Evolutionary conservation across 768 basidiomycete species (phyloP), one percentile per base, ranked within the genome.

Genomic region (Lanmaoa rubissima): DNA sequence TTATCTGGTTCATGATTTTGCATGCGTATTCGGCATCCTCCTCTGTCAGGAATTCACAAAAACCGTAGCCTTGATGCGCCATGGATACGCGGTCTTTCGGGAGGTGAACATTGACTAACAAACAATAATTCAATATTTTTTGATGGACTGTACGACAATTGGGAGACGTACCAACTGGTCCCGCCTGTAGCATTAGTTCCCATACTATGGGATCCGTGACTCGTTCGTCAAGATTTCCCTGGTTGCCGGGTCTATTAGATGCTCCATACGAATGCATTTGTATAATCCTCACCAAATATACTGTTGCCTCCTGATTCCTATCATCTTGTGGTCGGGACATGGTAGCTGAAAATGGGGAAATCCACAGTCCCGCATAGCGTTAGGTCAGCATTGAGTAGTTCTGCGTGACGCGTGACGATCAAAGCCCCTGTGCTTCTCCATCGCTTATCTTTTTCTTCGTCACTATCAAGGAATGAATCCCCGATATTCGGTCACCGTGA

Each of bases 1-100:
- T 99, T 71, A 99, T 98, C 80, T 98, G 96, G 72, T 99, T 99
- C 96, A 98, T 98, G 65, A 98, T 98, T 81, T 98, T 97, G 82
- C 96, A 98, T 55, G 94, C 96, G 74, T 99, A 99, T 75, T 99
- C 97, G 60, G 97, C 94, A 76, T 98, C 97, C 73, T 97, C 95
- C 78, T 98, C 95, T 39, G 94, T 94, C 74, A 96, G 78, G 74
- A 99, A 98, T 79, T 99, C 97, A 82, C 96, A 98, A 77, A 99
- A 99, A 40, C 97, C 97, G 75, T 98, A 99, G 46, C 97, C 97
- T 76, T 99, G 97, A 71, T 98, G 97, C 1, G 92, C 82, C 92
- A 95, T 96, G 13, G 94, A 97, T 54, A 99, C 92, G 64, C 97
- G 87, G 75, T 99, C 97, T 76, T 98, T 99, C 14, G 97, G 95